Evolutionary conservation across 345 rosid genomes (phyloP), one percentile per base, ranked within the genome.

Genomic region (Kernera saxatilis): DNA sequence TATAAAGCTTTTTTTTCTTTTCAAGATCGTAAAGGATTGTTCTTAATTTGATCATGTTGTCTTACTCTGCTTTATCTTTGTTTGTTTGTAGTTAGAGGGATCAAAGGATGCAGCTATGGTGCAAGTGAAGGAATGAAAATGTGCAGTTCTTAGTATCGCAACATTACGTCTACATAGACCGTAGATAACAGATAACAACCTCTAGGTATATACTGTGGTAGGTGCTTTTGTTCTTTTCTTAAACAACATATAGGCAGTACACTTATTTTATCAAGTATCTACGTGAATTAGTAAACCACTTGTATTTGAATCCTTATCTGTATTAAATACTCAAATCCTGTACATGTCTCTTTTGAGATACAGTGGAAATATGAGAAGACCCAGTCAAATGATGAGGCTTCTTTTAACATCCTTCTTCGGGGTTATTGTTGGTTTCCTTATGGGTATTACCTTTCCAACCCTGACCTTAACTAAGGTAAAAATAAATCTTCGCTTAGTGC

Each of bases 401-500:
- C 80, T 91, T 30, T 25, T 88, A 69, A 81, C 88, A 40, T 79
- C 92, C 33, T 76, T 94, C 64, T 63, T 83, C 8, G 96, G 96
- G 53, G 73, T 88, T 71, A 67, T 85, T 22, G 82, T 88, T 60
- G 99, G 99, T 75, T 88, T 91, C 78, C 86, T 91, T 70, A 68
- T 94, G 64, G 99, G 97, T 64, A 77, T 88, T 69, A 88, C 88
- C 25, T 80, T 86, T 60, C 97, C 97, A 17, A 84, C 93, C 10
- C 69, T 91, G 41, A 83, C 99, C 43, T 67, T 89, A 70, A 82
- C 95, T 14, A 88, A 86, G 96, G 97, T 89, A 62, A 27, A 22
- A 17, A 30, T 6, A 6, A 8, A 17, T 4, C 13, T 21, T 51
- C 40, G 2, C 5, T 45, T 69, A 4, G 12, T 68, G 30, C 29